A percentile compares a stretch with the other conserved stretches of the same genome.
Conservation (phyloP, 371 early-diverging fungal species). For the Circinella umbellata region DNA sequence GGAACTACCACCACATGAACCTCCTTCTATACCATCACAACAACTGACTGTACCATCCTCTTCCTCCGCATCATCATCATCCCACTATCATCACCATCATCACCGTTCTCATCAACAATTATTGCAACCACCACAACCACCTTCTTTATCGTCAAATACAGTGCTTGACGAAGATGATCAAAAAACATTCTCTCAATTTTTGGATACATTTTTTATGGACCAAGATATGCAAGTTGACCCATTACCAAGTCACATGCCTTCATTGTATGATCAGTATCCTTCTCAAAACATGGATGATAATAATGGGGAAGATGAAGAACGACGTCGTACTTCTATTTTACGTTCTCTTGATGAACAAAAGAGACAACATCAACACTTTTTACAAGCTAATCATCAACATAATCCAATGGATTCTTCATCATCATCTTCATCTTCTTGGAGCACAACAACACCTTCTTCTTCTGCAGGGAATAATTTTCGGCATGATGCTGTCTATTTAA, state of each 20-base stretch:
- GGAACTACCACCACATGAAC: too few relatives aligned
- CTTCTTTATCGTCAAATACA: not conserved
- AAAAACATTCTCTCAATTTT: slow-evolving; percentile 43
- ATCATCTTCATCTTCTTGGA: not conserved
- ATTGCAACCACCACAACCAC: not conserved
- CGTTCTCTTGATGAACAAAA: slow-evolving; percentile 46
- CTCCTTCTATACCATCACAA: too few relatives aligned
- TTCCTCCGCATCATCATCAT: not conserved
- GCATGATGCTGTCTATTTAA: slow-evolving; percentile 32
- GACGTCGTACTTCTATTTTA: slow-evolving; percentile 37
- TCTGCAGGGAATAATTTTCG: not conserved
- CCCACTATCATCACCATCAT: not conserved
- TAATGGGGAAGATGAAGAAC: slow-evolving; percentile 36
- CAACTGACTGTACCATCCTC: not conserved
- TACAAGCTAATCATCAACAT: slow-evolving; percentile 16
- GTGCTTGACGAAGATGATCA: slow-evolving; percentile 50
- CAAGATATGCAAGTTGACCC: slow-evolving; percentile 35
- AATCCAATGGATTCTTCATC: slow-evolving; percentile 4
- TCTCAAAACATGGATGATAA: not conserved
- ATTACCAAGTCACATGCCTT: slow-evolving; percentile 27
- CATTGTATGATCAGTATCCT: slow-evolving; percentile 18
- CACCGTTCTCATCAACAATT: slow-evolving; percentile 7
- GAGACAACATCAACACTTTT: slow-evolving; percentile 27
- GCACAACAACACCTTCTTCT: not conserved
- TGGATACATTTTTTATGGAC: slow-evolving; percentile 51